phyloP scores from a whole-genome alignment of 2,329 filamentous ascomycete genomes.

The Xylariaceae sp. region DNA sequence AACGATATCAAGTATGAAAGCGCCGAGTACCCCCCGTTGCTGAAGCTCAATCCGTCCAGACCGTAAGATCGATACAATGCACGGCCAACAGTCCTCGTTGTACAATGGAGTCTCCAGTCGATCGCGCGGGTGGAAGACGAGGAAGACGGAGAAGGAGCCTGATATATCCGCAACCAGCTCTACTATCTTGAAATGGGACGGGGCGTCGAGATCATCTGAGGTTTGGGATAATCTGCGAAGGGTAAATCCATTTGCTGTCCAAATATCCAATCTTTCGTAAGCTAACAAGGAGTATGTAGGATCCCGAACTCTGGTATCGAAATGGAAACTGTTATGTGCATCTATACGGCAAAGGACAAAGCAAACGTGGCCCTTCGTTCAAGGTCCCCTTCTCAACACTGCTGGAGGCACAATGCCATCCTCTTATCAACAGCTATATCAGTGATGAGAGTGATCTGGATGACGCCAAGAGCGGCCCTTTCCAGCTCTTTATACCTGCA shows the following conservation, averaged over 20 bases:
- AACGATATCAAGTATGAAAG: too few species aligned
- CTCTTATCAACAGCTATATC: slow-evolving; percentile 54
- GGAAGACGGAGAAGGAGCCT: slow-evolving; percentile 29
- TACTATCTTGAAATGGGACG: slow-evolving; percentile 49
- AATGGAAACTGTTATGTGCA: slow-evolving; percentile 68
- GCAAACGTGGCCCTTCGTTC: slow-evolving; percentile 63
- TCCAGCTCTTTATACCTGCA: slow-evolving; percentile 68
- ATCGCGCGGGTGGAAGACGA: slow-evolving; percentile 34
- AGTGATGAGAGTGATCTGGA: slow-evolving; percentile 28
- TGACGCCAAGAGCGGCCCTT: slow-evolving; percentile 40
- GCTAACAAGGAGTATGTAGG: slow-evolving; percentile 44
- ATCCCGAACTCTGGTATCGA: slow-evolving; percentile 66
- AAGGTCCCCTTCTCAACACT: slow-evolving; percentile 58
- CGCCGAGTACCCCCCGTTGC: too few species aligned
- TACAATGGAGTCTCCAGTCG: slow-evolving; percentile 33
- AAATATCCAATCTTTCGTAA: background rate
- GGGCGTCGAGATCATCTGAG: slow-evolving; percentile 39
- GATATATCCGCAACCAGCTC: slow-evolving; percentile 24
- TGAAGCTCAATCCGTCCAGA: too few species aligned
- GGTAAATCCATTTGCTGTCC: slow-evolving; percentile 33
- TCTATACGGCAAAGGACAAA: slow-evolving; percentile 63
- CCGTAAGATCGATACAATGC: too few species aligned
- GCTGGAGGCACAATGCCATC: slow-evolving; percentile 53
- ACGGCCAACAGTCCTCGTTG: background rate
- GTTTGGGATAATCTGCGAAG: slow-evolving; percentile 46